These are phyloP conservation scores for Naganishia liquefaciens DNA, from an alignment of 1,284 basidiomycete species.

Conservation along the genomic window DNA sequence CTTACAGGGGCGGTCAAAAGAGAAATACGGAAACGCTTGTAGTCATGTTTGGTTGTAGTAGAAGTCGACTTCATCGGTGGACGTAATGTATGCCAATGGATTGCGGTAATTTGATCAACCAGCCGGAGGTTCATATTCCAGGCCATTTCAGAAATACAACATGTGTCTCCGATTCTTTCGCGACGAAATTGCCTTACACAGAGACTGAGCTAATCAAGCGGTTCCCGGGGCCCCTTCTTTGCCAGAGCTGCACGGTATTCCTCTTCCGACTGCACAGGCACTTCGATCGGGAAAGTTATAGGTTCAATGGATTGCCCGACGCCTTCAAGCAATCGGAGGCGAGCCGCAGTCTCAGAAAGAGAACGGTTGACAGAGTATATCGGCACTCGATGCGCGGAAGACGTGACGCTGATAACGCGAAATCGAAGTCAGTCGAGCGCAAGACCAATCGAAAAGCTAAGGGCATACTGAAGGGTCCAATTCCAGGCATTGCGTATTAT, in stretches of 20 bases:
- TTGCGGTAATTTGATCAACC: neutral
- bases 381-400: constrained; percentile 55
- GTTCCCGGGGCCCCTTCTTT: constrained; percentile 41
- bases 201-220: neutral
- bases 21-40: neutral
- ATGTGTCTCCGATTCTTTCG: too few relatives aligned
- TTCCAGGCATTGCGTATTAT: constrained; percentile 54
- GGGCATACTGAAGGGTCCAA: constrained; percentile 58
- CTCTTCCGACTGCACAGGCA: constrained; percentile 53
- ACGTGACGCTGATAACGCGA: constrained; percentile 53
- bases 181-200: neutral
- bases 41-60: neutral
- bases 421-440: neutral
- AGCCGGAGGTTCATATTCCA: neutral
- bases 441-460: neutral
- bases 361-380: constrained; percentile 60
- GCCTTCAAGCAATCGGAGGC: constrained; percentile 55
- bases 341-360: constrained; percentile 55
- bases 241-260: constrained; percentile 52
- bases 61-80: neutral
- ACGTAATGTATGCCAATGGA: neutral
- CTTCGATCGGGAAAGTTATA: constrained; percentile 56
- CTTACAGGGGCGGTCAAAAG: neutral
- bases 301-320: constrained; percentile 56
- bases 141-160: too few relatives aligned